These are phyloP conservation scores for Colletotrichum truncatum DNA, from an alignment of 2,329 filamentous ascomycete species.

Conservation along the genomic window DNA sequence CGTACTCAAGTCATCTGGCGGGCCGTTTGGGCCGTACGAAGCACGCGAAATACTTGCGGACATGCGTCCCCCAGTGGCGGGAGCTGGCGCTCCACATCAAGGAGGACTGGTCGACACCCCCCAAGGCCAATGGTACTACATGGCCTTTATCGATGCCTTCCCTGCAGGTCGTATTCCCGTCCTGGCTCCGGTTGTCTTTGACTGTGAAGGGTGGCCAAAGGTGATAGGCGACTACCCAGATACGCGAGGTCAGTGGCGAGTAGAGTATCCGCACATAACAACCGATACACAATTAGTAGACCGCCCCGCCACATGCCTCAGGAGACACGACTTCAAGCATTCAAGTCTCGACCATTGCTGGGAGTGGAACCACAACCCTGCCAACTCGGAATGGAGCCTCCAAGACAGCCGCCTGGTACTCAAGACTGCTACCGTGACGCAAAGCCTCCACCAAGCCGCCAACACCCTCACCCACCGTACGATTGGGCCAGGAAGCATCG, in stretches of 20 bases:
- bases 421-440: constrained; percentile 57
- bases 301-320: not conserved
- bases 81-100: constrained; percentile 58
- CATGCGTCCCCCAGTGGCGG: constrained; percentile 50
- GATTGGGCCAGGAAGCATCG: not conserved
- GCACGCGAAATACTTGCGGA: constrained; percentile 47
- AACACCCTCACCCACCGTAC: constrained; percentile 41
- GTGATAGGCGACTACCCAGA: constrained; percentile 42
- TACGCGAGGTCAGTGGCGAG: constrained; percentile 43
- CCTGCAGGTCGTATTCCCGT: constrained; percentile 64
- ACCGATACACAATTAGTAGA: constrained; percentile 40
- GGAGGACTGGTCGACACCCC: constrained; percentile 62
- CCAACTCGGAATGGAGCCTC: constrained; percentile 43
- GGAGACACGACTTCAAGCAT: constrained; percentile 37
- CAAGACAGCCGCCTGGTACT: constrained; percentile 45
- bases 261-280: constrained; percentile 59
- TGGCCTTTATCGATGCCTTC: constrained; percentile 62
- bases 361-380: constrained; percentile 71
- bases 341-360: constrained; percentile 51
- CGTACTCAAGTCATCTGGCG: constrained; percentile 55
- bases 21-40: constrained; percentile 60
- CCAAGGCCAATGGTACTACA: constrained; percentile 64
- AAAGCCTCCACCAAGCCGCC: constrained; percentile 53
- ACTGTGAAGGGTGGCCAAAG: constrained; percentile 56
- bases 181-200: constrained; percentile 58